These are phyloP conservation scores for Xerocomus minutiporus DNA, from an alignment of 1,284 basidiomycete species.

Conservation along the genomic window DNA sequence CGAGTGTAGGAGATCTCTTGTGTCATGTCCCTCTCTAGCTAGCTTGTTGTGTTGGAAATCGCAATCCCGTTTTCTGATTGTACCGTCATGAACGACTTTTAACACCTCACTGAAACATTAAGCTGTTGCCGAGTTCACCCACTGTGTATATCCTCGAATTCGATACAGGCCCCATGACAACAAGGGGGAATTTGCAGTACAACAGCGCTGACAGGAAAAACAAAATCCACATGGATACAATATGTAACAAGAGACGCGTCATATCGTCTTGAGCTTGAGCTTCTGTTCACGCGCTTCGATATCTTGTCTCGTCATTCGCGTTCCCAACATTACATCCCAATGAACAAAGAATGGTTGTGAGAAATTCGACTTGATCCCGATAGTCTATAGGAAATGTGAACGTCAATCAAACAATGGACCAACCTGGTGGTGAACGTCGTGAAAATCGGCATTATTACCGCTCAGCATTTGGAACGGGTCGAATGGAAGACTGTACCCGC, in stretches of 20 bases:
- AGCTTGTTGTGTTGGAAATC: constrained; percentile 2
- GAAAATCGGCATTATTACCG: constrained; percentile 93
- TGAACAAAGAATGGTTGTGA: constrained; percentile 92
- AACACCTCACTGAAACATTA: too few relatives aligned
- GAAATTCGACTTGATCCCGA: constrained; percentile 96
- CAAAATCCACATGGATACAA: too few relatives aligned
- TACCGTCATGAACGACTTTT: too few relatives aligned
- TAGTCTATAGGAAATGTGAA: constrained; percentile 44
- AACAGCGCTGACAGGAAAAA: too few relatives aligned
- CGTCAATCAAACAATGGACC: constrained; percentile 13
- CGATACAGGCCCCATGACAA: too few relatives aligned
- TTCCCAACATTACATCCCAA: constrained; percentile 79
- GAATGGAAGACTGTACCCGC: constrained; percentile 86
- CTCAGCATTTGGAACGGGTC: constrained; percentile 87
- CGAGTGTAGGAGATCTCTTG: constrained; percentile 37
- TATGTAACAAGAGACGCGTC: neutral
- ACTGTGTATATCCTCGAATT: too few relatives aligned
- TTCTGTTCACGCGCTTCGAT: constrained; percentile 46
- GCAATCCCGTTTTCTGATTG: neutral
- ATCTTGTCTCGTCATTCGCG: constrained; percentile 73
- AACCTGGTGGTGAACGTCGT: constrained; percentile 96
- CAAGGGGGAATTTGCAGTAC: too few relatives aligned
- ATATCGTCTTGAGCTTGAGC: constrained; percentile 25
- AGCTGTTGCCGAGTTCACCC: too few relatives aligned
- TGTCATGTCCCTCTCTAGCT: constrained; percentile 26